Evolutionary conservation across 306 rosid genomes (phyloP).

Genomic region (Trifolium fragiferum): DNA sequence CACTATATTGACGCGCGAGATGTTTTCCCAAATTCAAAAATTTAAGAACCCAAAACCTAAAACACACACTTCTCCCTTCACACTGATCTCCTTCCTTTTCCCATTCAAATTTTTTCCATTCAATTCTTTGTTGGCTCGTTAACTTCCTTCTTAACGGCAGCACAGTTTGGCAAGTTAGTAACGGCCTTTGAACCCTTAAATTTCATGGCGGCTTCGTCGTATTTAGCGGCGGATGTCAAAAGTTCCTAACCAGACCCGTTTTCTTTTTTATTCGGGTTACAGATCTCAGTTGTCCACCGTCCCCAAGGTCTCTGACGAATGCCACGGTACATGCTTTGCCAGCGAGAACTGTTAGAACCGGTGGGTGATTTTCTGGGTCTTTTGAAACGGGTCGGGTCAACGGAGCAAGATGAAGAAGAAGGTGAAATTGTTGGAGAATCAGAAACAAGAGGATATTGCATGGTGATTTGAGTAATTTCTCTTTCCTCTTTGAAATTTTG

Average conservation of each 20-base stretch:
- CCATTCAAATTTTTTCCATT: too few species aligned
- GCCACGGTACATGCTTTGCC: slow-evolving; percentile 52
- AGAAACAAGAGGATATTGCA: slow-evolving; percentile 15
- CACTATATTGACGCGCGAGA: too few species aligned
- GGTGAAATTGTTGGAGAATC: slow-evolving; percentile 5
- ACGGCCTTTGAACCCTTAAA: slow-evolving; percentile 68
- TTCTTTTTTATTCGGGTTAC: slow-evolving; percentile 66
- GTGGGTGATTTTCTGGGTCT: slow-evolving; percentile 9
- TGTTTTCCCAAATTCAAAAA: too few species aligned
- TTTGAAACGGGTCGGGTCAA: slow-evolving; percentile 32
- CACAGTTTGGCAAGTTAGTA: slow-evolving; percentile 60
- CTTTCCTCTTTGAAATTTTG: slow-evolving; percentile 40
- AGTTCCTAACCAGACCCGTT: slow-evolving; percentile 85
- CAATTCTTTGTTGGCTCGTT: background rate
- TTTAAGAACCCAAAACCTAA: too few species aligned
- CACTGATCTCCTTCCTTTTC: too few species aligned
- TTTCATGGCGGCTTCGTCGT: slow-evolving; percentile 72
- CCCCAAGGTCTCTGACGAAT: slow-evolving; percentile 94
- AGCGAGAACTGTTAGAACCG: background rate
- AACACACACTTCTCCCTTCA: too few species aligned
- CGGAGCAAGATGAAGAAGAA: background rate
- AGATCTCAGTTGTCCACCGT: slow-evolving; percentile 85
- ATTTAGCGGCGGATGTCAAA: slow-evolving; percentile 75
- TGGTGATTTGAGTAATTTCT: slow-evolving; percentile 52
- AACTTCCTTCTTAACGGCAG: slow-evolving; percentile 1